Percentiles rank a stretch among this genome's conserved stretches.
These are phyloP conservation scores for Brassica carinata DNA, from an alignment of 345 rosid genomes.

Conservation along the genomic window DNA sequence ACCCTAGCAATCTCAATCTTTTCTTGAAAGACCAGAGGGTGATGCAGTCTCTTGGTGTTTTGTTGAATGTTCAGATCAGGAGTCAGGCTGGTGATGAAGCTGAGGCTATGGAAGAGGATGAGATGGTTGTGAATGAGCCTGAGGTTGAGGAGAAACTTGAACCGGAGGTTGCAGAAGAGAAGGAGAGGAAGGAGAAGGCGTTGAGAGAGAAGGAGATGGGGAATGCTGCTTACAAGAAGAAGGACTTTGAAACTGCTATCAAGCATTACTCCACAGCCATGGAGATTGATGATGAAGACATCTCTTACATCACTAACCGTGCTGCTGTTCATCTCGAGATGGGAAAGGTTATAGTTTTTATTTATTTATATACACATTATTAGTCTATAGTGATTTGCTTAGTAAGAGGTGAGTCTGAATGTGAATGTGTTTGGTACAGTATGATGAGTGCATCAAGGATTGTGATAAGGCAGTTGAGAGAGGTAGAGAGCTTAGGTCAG, in stretches of 20 bases:
- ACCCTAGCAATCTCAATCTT: slow-evolving; percentile 73
- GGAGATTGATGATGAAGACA: slow-evolving; percentile 88
- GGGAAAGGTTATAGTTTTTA: slow-evolving; percentile 62
- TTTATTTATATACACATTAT: no score
- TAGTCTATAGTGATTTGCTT: no score
- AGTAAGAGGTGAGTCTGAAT: neutral
- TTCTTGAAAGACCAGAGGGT: slow-evolving; percentile 89
- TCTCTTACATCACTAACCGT: slow-evolving; percentile 84
- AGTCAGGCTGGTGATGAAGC: slow-evolving; percentile 53
- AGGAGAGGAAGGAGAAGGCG: slow-evolving; percentile 45
- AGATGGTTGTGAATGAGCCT: slow-evolving; percentile 42
- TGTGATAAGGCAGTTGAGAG: slow-evolving; percentile 97
- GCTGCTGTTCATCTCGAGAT: slow-evolving; percentile 95
- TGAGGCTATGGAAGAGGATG: slow-evolving; percentile 54
- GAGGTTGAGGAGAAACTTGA: slow-evolving; percentile 38
- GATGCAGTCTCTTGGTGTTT: slow-evolving; percentile 91
- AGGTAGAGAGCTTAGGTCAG: slow-evolving; percentile 93
- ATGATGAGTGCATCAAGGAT: slow-evolving; percentile 83
- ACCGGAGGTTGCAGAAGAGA: slow-evolving; percentile 40
- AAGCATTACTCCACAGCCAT: slow-evolving; percentile 73
- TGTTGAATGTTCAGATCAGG: slow-evolving; percentile 69
- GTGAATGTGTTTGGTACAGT: slow-evolving; percentile 27
- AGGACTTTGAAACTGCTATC: slow-evolving; percentile 84
- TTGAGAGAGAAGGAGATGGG: slow-evolving; percentile 82
- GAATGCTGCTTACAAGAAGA: slow-evolving; percentile 92